Percentiles rank a stretch among this genome's conserved stretches.
Conservation (phyloP, 768 basidiomycete species). For the Sporobolomyces phaffii region DNA sequence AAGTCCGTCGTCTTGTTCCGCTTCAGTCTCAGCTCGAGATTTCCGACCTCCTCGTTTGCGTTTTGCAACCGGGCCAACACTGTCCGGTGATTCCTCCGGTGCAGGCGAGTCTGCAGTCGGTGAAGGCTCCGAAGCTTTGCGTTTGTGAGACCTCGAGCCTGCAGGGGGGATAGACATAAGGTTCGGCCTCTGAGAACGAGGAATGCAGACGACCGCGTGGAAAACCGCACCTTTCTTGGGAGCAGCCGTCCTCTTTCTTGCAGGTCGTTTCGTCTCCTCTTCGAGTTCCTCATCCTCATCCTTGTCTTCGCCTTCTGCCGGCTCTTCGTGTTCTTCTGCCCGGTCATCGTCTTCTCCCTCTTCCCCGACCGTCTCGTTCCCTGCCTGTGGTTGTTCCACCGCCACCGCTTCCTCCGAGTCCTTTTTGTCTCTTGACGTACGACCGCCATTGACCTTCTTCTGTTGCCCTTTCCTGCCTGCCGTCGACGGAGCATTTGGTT, state of each 20-base stretch:
- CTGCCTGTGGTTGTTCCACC: not conserved
- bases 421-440: too few species aligned
- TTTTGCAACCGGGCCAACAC: not conserved
- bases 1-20: not conserved
- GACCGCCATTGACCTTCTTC: not conserved
- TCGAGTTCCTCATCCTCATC: not conserved
- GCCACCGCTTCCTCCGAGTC: too few species aligned
- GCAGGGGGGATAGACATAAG: too few species aligned
- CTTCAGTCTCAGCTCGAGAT: not conserved
- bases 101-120: not conserved
- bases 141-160: not conserved
- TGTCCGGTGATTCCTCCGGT: not conserved
- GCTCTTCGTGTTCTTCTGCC: not conserved
- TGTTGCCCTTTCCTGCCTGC: not conserved
- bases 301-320: not conserved
- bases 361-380: not conserved
- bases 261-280: not conserved
- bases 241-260: too few species aligned
- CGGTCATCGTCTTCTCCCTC: constrained; percentile 4
- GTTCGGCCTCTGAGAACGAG: too few species aligned
- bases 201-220: too few species aligned
- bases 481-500: too few species aligned
- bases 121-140: not conserved
- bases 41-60: constrained; percentile 2
- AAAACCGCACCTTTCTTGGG: too few species aligned